Percentiles rank a stretch among this genome's conserved stretches.
Conservation (phyloP, 192 early-diverging fungal species). For the Gonapodya prolifera region DNA sequence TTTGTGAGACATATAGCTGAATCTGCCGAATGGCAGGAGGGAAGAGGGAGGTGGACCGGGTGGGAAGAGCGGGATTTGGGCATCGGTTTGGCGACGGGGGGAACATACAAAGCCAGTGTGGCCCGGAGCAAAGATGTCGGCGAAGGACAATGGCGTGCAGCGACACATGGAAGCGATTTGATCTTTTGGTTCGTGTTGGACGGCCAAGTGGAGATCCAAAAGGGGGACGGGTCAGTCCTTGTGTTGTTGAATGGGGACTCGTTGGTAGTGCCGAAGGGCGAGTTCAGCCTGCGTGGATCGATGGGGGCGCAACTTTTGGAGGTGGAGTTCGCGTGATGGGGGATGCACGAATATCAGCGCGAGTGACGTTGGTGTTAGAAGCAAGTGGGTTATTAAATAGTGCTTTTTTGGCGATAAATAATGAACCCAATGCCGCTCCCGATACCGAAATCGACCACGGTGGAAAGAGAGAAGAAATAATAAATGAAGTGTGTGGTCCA, state of each 20-base stretch:
- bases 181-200: background rate
- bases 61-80: background rate
- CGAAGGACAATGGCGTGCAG: background rate
- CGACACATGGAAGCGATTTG: background rate
- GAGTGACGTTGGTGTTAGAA: too few species aligned
- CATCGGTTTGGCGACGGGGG: background rate
- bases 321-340: too few species aligned
- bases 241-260: background rate
- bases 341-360: too few species aligned
- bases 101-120: background rate
- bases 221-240: background rate
- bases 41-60: too few species aligned
- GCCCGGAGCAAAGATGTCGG: background rate
- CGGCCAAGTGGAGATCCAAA: background rate
- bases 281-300: background rate
- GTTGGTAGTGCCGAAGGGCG: background rate
- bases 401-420: too few species aligned
- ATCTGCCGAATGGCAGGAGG: background rate
- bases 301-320: background rate
- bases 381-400: too few species aligned
- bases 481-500: too few species aligned
- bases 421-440: too few species aligned
- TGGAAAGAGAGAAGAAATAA: too few species aligned
- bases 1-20: constrained; percentile 11
- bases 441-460: too few species aligned